phyloP scores from a whole-genome alignment of 257 asterid species.

The Nicotiana undulata region DNA sequence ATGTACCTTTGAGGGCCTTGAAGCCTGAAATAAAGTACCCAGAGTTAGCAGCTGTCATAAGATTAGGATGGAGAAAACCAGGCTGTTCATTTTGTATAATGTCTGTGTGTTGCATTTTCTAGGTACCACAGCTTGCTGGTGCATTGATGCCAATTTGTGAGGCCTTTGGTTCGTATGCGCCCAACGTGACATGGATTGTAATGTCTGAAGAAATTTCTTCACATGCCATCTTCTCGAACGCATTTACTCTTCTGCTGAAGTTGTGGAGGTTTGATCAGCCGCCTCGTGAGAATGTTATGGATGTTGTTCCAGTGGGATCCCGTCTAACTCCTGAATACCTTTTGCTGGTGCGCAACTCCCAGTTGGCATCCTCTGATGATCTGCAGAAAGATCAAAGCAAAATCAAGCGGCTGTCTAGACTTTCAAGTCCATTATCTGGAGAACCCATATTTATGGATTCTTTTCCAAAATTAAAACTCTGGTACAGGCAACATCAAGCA shows the following conservation, averaged over 20 bases:
- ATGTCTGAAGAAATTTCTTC: slow-evolving; percentile 67
- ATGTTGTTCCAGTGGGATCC: slow-evolving; percentile 70
- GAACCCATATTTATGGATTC: slow-evolving; percentile 73
- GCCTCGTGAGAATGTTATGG: slow-evolving; percentile 63
- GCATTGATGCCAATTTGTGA: slow-evolving; percentile 96
- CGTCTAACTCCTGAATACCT: slow-evolving; percentile 81
- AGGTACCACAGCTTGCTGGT: slow-evolving; percentile 98
- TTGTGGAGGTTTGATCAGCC: slow-evolving; percentile 95
- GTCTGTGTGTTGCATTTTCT: slow-evolving; percentile 15
- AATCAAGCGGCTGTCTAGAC: slow-evolving; percentile 42
- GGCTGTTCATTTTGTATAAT: neutral
- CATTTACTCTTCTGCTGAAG: slow-evolving; percentile 79
- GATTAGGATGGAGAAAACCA: neutral
- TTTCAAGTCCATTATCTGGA: slow-evolving; percentile 41
- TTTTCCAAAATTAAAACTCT: slow-evolving; percentile 81
- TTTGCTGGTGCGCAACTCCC: slow-evolving; percentile 65
- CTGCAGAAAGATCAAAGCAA: slow-evolving; percentile 36
- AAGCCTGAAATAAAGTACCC: neutral
- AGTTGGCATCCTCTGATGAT: slow-evolving; percentile 45
- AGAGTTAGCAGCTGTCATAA: neutral
- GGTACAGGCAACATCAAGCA: slow-evolving; percentile 90
- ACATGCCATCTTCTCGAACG: slow-evolving; percentile 86
- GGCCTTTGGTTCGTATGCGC: slow-evolving; percentile 86
- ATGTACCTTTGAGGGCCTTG: neutral
- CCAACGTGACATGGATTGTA: slow-evolving; percentile 69